Conservation (phyloP, 306 rosid species). For the Arachis hypogaea region DNA sequence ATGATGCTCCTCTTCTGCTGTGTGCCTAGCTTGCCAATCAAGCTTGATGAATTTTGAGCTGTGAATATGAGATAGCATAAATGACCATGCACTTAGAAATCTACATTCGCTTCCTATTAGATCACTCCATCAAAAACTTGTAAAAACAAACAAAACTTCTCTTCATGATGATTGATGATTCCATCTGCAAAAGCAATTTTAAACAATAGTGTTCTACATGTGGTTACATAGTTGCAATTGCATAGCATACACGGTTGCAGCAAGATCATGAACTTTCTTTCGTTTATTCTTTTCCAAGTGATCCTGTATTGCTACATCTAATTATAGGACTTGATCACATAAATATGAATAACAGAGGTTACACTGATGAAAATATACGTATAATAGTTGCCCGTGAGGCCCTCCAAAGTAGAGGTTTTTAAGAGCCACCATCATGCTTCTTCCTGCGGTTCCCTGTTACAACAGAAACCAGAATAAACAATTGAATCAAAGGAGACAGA, state of each 20-base stretch:
- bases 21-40: constrained; percentile 2
- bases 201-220: background rate
- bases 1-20: background rate
- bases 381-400: background rate
- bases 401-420: constrained; percentile 22
- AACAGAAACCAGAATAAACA: constrained; percentile 36
- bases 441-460: constrained; percentile 56
- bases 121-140: background rate
- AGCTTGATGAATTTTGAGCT: background rate
- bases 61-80: constrained; percentile 12
- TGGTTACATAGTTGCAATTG: background rate
- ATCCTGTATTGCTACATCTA: constrained; percentile 10
- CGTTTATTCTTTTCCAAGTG: background rate
- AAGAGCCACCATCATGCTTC: constrained; percentile 42
- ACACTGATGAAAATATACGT: background rate
- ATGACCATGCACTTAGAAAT: constrained; percentile 21
- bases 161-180: constrained; percentile 18
- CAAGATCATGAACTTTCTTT: constrained; percentile 14
- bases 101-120: background rate
- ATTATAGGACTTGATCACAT: background rate
- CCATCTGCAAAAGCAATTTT: background rate
- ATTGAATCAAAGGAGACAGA: background rate
- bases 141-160: constrained; percentile 1
- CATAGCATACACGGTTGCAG: constrained; percentile 1
- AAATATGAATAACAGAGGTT: background rate